Base-by-base conservation (phyloP, 1,139 yeast genomes). In the Schwanniomyces etchellsii region DNA sequence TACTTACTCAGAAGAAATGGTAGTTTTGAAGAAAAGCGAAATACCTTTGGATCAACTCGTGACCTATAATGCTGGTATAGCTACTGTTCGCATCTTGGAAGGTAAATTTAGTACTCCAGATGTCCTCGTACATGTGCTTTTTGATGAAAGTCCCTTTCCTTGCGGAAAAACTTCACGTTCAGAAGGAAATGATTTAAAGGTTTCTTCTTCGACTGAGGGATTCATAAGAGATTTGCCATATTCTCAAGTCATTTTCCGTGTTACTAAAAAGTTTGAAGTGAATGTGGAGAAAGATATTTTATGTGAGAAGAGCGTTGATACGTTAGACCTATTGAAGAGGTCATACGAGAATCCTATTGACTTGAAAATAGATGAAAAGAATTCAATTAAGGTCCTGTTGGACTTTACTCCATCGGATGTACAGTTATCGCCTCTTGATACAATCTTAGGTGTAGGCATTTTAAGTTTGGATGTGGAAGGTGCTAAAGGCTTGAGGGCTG, bases 221-320 rank as follows among this genome's bases (percentile, higher is more conserved):
- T 81, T 81, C 43, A 64, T 82, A 33, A 73, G 93, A 52, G 91
- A 82, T 52, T 65, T 82, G 43, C 71, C 74, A 27, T 67, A 81
- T 48, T 78, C 88, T 27, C 63, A 58, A 32, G 43, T 74, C 27
- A 56, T 75, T 26, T 58, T 82, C 40, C 70, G 89, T 52, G 49
- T 77, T 15, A 57, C 82, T 3, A 73, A 65, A 34, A 70, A 58
- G 34, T 66, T 64, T 20, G 68, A 68, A 29, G 77, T 75, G 10
- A 63, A 57, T 16, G 55, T 55, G 17, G 54, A 59, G 17, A 68
- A 68, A 31, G 77, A 80, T 29, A 51, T 82, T 21, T 34, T 74
- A 13, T 56, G 61, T 10, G 81, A 77, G 42, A 61, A 61, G 35
- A 52, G 60, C 3, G 69, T 67, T 38, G 55, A 64, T 24, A 80